phyloP scores from a whole-genome alignment of 768 basidiomycete species.

The Suillus discolor region DNA sequence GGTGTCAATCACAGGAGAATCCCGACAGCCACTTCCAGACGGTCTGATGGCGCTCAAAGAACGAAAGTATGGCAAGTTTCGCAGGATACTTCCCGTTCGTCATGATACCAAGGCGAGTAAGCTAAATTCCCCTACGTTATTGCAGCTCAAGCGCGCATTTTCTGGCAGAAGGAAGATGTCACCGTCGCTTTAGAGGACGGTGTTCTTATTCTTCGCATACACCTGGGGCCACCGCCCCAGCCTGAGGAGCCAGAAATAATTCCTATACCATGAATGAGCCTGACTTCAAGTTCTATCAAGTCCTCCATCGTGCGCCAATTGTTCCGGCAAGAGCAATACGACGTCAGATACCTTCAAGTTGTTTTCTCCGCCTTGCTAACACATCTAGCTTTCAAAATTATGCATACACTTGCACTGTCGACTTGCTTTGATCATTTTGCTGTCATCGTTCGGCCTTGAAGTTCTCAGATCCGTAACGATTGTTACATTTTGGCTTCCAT shows the following conservation, averaged over 20 bases:
- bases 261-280: constrained; percentile 45
- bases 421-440: background rate
- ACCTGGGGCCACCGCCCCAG: constrained; percentile 47
- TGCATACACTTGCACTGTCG: constrained; percentile 3
- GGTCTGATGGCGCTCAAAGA: constrained; percentile 52
- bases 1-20: constrained; percentile 55
- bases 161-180: constrained; percentile 52
- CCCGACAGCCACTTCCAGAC: constrained; percentile 43
- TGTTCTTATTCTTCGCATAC: constrained; percentile 57
- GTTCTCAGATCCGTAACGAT: background rate
- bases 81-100: constrained; percentile 56
- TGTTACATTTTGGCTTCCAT: background rate
- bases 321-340: constrained; percentile 5
- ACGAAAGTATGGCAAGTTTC: constrained; percentile 53
- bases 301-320: background rate
- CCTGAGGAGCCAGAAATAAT: constrained; percentile 50
- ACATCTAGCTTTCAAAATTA: constrained; percentile 1
- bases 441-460: background rate
- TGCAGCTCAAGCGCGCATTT: constrained; percentile 10
- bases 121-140: constrained; percentile 19
- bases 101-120: constrained; percentile 54
- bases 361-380: constrained; percentile 2
- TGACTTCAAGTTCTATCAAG: constrained; percentile 7
- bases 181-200: constrained; percentile 60
- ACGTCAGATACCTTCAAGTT: background rate